phyloP scores from a whole-genome alignment of 495 filamentous ascomycete genomes.

The Astrothelium subdiscretum region DNA sequence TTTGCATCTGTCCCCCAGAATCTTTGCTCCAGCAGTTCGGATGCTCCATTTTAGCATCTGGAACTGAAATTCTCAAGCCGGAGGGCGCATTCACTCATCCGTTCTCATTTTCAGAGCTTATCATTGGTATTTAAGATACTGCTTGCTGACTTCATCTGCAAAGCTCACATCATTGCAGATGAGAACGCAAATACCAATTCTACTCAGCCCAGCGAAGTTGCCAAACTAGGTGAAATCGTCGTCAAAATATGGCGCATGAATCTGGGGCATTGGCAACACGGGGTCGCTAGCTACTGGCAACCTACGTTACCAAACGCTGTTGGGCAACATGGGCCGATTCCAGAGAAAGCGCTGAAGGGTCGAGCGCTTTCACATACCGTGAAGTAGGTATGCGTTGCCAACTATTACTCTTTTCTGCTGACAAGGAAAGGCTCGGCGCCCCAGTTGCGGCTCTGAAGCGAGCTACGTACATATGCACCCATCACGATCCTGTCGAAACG shows the following conservation, averaged over 20 bases:
- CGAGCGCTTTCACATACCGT: conserved; percentile 14
- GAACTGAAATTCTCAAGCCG: not conserved
- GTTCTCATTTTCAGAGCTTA: not conserved
- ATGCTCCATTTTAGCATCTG: not conserved
- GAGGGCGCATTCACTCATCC: not conserved
- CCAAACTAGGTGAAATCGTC: not conserved
- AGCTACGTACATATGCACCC: not conserved
- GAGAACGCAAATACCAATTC: not conserved
- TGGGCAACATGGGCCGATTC: not conserved
- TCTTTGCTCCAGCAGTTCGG: too few relatives aligned
- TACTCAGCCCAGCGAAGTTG: not conserved
- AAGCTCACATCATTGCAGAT: not conserved
- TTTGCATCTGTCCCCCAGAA: not conserved
- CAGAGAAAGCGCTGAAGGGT: conserved; percentile 18
- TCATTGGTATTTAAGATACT: not conserved
- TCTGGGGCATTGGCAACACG: not conserved
- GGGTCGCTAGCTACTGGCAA: too few relatives aligned
- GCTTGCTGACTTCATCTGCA: not conserved
- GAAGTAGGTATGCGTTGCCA: not conserved
- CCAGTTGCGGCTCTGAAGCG: not conserved
- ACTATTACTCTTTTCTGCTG: not conserved
- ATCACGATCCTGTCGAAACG: not conserved
- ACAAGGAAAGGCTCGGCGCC: not conserved
- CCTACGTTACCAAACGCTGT: too few relatives aligned
- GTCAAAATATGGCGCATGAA: not conserved